A percentile compares a stretch with the other conserved stretches of the same genome.
Evolutionary conservation across 1,139 yeast species (phyloP).

Genomic region (Magnusiomyces starmeri): DNA sequence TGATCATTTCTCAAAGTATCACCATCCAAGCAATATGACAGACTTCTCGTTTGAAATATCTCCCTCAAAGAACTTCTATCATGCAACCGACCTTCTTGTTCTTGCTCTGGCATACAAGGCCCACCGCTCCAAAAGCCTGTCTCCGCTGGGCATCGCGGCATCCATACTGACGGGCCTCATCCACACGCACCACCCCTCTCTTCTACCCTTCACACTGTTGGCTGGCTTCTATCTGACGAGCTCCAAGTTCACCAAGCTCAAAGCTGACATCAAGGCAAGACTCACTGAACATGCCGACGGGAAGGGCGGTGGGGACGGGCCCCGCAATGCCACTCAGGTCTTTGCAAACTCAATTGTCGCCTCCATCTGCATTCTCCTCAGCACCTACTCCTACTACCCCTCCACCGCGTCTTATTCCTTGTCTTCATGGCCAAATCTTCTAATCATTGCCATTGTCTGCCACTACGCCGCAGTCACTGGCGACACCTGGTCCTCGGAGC

Average conservation of each 20-base stretch:
- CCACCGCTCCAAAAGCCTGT: conserved; percentile 34
- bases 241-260: conserved; percentile 38
- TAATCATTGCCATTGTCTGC: conserved; percentile 34
- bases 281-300: conserved; percentile 21
- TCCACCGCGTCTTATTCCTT: conserved; percentile 1
- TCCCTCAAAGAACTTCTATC: no score
- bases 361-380: conserved; percentile 21
- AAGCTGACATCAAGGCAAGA: conserved; percentile 30
- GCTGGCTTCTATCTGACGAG: conserved; percentile 38
- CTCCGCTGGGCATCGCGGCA: conserved; percentile 35
- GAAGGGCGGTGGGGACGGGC: conserved; percentile 19
- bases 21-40: no score
- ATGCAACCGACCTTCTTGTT: conserved; percentile 15
- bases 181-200: conserved; percentile 37
- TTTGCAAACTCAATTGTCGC: conserved; percentile 29
- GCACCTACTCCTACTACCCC: conserved; percentile 10
- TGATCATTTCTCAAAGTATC: no score
- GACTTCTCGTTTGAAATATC: no score
- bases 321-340: conserved; percentile 40
- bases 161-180: conserved; percentile 38
- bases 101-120: conserved; percentile 28
- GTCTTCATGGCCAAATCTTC: conserved; percentile 11
- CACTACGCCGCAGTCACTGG: conserved; percentile 44
- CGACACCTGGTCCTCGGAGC: conserved; percentile 46
- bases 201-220: conserved; percentile 33